Base-by-base conservation (phyloP, 73 alveolate species). In the Uronychia binucleata region DNA sequence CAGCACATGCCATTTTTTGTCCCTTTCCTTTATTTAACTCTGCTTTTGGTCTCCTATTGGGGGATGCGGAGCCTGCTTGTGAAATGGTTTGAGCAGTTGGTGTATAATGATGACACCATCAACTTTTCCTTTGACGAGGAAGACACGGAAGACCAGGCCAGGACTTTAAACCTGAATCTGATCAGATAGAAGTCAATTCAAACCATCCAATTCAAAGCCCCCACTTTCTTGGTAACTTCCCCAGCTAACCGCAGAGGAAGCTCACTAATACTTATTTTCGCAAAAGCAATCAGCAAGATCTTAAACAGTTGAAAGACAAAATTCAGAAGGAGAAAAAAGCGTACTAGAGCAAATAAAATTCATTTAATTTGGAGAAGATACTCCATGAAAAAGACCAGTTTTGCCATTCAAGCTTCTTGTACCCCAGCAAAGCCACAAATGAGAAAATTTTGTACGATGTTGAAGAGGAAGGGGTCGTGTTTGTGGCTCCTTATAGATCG, bases 191-290 rank as follows among this genome's bases (percentile, higher is more conserved):
- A 19, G 67, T 11, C n/a, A 46, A 5, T 46, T 5, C 67, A 46
- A 46, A 46, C 67, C 19, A 46, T 46, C 19, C 67, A 46, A 46
- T 46, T 46, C 19, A 46, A 46, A 46, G 67, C 67, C 5, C 67
- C 67, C 67, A 46, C 67, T 19, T 46, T 46, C 19, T 19, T 46
- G 19, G 67, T 46, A 46, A 46, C 19, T 46, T 46, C 67, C 19
- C 5, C n/a, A 19, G 19, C 19, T 46, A 46, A 5, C 19, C 19
- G 19, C 5, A 46, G 67, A 88, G 80, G 74, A 88, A 82, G 77
- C 74, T 88, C 28, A 83, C 94, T 1, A 77, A 60, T 58, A 88
- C 94, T 31, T 88, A 83, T 30, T 88, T 88, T 31, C 77, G 74
- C 31, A 88, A 88, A 59, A 81, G 90, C 57, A 77, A 60, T n/a